phyloP scores from a whole-genome alignment of 1,139 yeast genomes.

The Candida sanyaensis region DNA sequence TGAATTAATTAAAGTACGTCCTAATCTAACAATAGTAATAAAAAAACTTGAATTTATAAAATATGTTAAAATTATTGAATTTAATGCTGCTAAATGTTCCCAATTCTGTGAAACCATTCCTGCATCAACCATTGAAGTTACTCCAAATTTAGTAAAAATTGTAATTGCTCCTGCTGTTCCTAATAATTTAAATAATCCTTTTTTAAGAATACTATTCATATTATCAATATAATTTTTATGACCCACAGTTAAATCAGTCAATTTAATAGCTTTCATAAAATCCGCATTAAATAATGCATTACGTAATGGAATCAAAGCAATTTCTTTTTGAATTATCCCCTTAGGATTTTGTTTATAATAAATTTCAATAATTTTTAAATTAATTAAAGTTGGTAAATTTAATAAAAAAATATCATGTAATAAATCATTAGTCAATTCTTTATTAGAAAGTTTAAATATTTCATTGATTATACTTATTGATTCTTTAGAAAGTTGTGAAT shows the following conservation, averaged over 20 bases:
- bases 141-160: conserved; percentile 40
- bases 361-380: conserved; percentile 30
- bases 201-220: conserved; percentile 30
- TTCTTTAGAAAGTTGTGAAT: conserved; percentile 20
- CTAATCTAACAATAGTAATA: conserved; percentile 59
- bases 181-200: conserved; percentile 31
- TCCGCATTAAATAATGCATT: conserved; percentile 60
- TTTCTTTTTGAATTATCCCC: conserved; percentile 36
- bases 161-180: conserved; percentile 38
- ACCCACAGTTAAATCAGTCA: conserved; percentile 66
- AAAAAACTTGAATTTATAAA: conserved; percentile 62
- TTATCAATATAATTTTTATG: conserved; percentile 47
- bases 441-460: conserved; percentile 22
- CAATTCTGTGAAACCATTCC: conserved; percentile 35
- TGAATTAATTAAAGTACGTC: conserved; percentile 44
- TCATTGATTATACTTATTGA: conserved; percentile 15
- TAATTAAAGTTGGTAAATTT: conserved; percentile 33
- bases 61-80: conserved; percentile 66
- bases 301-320: conserved; percentile 65
- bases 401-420: conserved; percentile 33
- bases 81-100: conserved; percentile 52
- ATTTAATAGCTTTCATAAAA: conserved; percentile 53
- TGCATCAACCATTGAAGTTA: conserved; percentile 34
- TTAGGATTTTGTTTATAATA: conserved; percentile 40
- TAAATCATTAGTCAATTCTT: conserved; percentile 23